Evolutionary conservation across 2,329 filamentous ascomycete genomes (phyloP).

Genomic region (Dactylellina sp.): DNA sequence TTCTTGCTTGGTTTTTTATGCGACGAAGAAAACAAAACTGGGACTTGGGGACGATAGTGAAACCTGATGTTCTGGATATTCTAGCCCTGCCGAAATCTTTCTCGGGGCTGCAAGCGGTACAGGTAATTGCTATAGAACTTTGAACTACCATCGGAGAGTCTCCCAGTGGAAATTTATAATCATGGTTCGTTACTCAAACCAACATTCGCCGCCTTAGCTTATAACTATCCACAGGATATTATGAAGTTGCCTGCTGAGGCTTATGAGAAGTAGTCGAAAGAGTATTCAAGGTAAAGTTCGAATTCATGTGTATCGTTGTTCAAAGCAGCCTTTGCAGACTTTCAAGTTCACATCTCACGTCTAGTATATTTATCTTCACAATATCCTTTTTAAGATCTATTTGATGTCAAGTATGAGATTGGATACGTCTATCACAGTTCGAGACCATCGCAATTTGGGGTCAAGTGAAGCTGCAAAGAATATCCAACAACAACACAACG

Average conservation of each 20-base stretch:
- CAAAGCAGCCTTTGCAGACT: too few relatives aligned
- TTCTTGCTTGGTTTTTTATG: conserved; percentile 27
- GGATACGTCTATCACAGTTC: too few relatives aligned
- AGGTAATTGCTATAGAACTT: neutral
- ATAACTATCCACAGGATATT: neutral
- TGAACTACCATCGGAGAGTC: neutral
- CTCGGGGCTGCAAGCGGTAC: conserved; percentile 21
- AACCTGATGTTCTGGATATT: conserved; percentile 3
- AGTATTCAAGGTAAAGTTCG: too few relatives aligned
- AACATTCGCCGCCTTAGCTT: neutral
- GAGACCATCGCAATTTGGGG: too few relatives aligned
- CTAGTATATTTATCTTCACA: too few relatives aligned
- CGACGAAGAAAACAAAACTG: conserved; percentile 13
- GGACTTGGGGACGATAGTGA: neutral
- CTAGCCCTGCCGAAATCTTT: conserved; percentile 1
- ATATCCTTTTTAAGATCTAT: too few relatives aligned
- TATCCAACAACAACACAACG: conserved; percentile 24
- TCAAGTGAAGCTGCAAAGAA: neutral
- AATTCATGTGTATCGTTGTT: too few relatives aligned
- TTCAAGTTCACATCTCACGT: too few relatives aligned
- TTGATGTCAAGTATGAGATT: too few relatives aligned
- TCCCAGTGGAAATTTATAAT: conserved; percentile 27
- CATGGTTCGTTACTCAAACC: conserved; percentile 15
- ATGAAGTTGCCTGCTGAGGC: conserved; percentile 10
- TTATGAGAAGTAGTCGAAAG: conserved; percentile 2